Percentiles rank a stretch among this genome's conserved stretches.
Evolutionary conservation across 345 rosid species (phyloP).

Genomic region (Gossypium arboreum): DNA sequence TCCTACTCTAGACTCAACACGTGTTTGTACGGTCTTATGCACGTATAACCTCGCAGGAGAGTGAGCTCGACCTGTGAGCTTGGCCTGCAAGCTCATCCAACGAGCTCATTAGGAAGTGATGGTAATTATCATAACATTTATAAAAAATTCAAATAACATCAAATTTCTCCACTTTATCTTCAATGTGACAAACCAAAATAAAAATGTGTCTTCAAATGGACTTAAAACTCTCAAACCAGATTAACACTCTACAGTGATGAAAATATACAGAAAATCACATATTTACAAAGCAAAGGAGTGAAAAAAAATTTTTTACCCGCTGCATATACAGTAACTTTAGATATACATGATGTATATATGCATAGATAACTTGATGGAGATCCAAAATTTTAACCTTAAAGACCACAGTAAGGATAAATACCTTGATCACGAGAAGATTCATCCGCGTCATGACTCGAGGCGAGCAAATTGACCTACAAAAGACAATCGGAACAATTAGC

Average conservation of each 20-base stretch:
- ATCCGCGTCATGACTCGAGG: constrained; percentile 21
- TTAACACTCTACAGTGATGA: background rate
- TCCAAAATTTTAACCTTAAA: constrained; percentile 34
- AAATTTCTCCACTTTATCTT: background rate
- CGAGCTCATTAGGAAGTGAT: too few relatives aligned
- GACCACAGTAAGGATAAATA: constrained; percentile 20
- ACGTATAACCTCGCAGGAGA: too few relatives aligned
- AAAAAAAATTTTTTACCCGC: background rate
- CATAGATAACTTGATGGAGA: background rate
- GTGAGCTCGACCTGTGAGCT: too few relatives aligned
- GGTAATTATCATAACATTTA: too few relatives aligned
- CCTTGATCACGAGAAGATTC: constrained; percentile 22
- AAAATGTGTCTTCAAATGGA: background rate
- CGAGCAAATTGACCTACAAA: constrained; percentile 49
- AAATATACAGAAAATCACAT: background rate
- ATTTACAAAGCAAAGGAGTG: background rate
- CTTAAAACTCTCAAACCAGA: background rate
- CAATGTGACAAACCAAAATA: background rate
- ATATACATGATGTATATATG: background rate
- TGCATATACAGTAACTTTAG: background rate
- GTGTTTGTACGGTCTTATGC: too few relatives aligned
- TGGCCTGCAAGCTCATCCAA: too few relatives aligned
- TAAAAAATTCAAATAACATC: background rate
- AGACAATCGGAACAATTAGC: background rate
- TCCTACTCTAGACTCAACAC: too few relatives aligned